Evolutionary conservation across 1,284 basidiomycete genomes (phyloP).

Genomic region (Leccinum pachyderme): DNA sequence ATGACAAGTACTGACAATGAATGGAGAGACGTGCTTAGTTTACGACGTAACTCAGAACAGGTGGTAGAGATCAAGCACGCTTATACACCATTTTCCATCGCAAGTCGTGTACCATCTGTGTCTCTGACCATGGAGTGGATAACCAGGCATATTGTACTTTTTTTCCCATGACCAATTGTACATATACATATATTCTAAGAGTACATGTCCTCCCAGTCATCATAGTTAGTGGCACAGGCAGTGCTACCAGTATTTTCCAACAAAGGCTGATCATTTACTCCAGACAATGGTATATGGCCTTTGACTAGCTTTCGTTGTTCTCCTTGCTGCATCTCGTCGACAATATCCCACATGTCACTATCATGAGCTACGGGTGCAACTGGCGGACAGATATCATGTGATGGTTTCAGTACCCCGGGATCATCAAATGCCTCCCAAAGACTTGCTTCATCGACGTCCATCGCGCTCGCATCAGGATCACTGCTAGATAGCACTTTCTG

Average conservation of each 20-base stretch:
- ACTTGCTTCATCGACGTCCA: constrained; percentile 49
- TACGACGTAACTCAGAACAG: too few species aligned
- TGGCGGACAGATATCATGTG: constrained; percentile 3
- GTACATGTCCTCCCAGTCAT: constrained; percentile 55
- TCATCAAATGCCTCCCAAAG: constrained; percentile 48
- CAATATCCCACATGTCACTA: constrained; percentile 68
- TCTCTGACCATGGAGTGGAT: too few species aligned
- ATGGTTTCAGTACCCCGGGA: constrained; percentile 11
- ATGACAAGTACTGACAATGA: too few species aligned
- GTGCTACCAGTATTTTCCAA: constrained; percentile 28
- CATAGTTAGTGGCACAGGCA: constrained; percentile 34
- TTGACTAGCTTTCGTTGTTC: constrained; percentile 3
- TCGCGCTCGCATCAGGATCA: constrained; percentile 11
- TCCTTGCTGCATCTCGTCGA: constrained; percentile 43
- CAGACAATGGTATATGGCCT: constrained; percentile 19
- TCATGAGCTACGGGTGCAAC: constrained; percentile 40
- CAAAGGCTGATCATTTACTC: constrained; percentile 22
- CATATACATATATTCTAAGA: constrained; percentile 24
- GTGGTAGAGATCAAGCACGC: too few species aligned
- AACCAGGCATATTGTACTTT: too few species aligned
- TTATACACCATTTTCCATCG: too few species aligned
- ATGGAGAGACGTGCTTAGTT: too few species aligned
- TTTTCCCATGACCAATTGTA: too few species aligned
- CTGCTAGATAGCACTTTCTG: constrained; percentile 15
- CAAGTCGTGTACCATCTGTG: background rate